Evolutionary conservation across 345 rosid genomes (phyloP).

Genomic region (Salix caprea): DNA sequence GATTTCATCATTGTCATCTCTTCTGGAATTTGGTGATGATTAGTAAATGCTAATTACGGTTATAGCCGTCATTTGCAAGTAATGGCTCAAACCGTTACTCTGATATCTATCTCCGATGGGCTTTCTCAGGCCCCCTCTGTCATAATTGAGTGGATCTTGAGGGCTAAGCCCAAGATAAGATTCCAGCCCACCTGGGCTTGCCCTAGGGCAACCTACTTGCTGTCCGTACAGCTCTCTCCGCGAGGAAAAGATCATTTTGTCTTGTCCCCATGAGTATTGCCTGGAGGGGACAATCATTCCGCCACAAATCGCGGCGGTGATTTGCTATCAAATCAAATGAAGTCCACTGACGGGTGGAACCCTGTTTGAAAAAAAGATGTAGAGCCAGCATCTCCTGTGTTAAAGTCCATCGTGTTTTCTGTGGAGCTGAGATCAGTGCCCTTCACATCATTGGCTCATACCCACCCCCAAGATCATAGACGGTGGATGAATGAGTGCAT

Average conservation of each 20-base stretch:
- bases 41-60: neutral
- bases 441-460: neutral
- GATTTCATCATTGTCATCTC: neutral
- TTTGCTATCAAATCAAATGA: neutral
- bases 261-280: neutral
- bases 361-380: neutral
- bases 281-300: neutral
- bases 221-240: no score
- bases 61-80: neutral
- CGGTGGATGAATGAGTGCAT: no score
- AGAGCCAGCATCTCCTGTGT: neutral
- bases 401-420: neutral
- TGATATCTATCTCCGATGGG: neutral
- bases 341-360: neutral
- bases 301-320: slow-evolving; percentile 5
- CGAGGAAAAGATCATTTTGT: neutral
- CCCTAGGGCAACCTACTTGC: neutral
- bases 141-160: neutral
- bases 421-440: neutral
- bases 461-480: no score
- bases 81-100: neutral
- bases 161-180: neutral
- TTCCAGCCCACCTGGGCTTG: neutral
- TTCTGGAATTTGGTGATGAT: neutral
- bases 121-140: neutral